A percentile compares a stretch with the other conserved stretches of the same genome.
phyloP scores from a whole-genome alignment of 495 filamentous ascomycete genomes.

The Glonium stellatum region DNA sequence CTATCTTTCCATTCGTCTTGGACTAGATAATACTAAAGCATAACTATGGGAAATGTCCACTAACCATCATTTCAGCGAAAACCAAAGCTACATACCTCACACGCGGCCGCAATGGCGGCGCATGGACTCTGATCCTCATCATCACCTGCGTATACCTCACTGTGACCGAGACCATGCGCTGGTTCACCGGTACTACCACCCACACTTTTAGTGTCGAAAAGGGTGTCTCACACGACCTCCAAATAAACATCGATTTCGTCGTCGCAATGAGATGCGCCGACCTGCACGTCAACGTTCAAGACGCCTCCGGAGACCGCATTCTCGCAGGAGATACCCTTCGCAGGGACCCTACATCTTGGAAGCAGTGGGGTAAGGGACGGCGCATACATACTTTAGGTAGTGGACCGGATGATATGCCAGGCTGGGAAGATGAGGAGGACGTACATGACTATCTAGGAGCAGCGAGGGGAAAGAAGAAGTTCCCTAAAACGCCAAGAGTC shows the following conservation, averaged over 20 bases:
- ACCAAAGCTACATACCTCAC: constrained; percentile 88
- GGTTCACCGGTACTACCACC: constrained; percentile 73
- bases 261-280: constrained; percentile 83
- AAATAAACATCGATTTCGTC: constrained; percentile 93
- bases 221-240: constrained; percentile 74
- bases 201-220: constrained; percentile 95
- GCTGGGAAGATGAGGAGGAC: constrained; percentile 55
- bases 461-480: constrained; percentile 57
- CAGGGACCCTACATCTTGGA: constrained; percentile 72
- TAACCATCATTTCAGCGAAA: constrained; percentile 58
- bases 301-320: constrained; percentile 86
- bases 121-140: constrained; percentile 83
- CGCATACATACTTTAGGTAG: constrained; percentile 60
- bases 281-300: constrained; percentile 94
- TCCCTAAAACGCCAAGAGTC: constrained; percentile 61
- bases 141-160: constrained; percentile 63
- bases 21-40: not conserved
- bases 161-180: constrained; percentile 67
- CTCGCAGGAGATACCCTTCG: constrained; percentile 68
- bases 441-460: constrained; percentile 65
- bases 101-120: constrained; percentile 72
- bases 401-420: constrained; percentile 33
- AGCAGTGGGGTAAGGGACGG: constrained; percentile 67
- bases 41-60: not conserved
- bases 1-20: not conserved